A percentile compares a stretch with the other conserved stretches of the same genome.
These are phyloP conservation scores for Pyricularia sp. DNA, from an alignment of 2,329 filamentous ascomycete genomes.

Conservation along the genomic window DNA sequence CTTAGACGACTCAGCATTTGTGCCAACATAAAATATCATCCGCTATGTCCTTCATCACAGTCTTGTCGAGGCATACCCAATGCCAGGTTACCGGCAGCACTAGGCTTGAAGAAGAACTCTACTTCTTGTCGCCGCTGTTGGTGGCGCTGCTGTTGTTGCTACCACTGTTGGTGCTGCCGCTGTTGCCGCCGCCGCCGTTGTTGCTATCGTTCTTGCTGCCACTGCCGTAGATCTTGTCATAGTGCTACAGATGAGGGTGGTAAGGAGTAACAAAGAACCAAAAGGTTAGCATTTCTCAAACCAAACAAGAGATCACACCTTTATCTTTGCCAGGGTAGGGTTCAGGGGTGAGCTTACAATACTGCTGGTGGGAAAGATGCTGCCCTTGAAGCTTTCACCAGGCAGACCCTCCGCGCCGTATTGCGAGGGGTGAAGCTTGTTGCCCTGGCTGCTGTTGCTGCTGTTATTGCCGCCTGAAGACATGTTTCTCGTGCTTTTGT, in stretches of 20 bases:
- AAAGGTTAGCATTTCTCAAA: not conserved
- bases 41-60: not conserved
- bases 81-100: not conserved
- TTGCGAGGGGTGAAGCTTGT: not conserved
- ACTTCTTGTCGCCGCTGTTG: not conserved
- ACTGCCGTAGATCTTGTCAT: not conserved
- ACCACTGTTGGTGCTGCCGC: not conserved
- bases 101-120: not conserved
- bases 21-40: not conserved
- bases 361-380: not conserved
- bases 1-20: not conserved
- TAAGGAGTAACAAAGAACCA: not conserved
- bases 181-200: not conserved
- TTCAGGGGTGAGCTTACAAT: not conserved
- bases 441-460: not conserved
- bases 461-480: not conserved
- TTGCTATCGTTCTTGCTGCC: not conserved
- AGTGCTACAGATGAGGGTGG: not conserved
- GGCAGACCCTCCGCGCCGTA: not conserved
- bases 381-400: not conserved
- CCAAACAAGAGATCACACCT: not conserved
- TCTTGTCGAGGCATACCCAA: not conserved
- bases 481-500: not conserved
- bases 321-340: not conserved
- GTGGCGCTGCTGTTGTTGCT: not conserved